Conservation (phyloP, 73 alveolate species). For the Tetrahymena elliotti region DNA sequence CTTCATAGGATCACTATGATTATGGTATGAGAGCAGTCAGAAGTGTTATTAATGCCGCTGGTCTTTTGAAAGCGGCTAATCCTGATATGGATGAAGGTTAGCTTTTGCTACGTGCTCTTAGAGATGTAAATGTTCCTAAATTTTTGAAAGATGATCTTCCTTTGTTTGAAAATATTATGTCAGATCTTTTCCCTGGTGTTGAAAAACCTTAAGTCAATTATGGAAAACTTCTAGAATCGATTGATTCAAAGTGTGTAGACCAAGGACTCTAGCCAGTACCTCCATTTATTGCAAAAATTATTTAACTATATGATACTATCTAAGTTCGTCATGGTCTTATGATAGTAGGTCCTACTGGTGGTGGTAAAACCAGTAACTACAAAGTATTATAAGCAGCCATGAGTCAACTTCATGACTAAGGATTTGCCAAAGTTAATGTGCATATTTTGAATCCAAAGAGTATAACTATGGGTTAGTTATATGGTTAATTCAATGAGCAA, state of each 20-base stretch:
- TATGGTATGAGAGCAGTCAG: slow-evolving; percentile 97
- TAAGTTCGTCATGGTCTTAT: slow-evolving; percentile 94
- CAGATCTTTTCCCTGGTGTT: slow-evolving; percentile 98
- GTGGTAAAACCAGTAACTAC: slow-evolving; percentile 90
- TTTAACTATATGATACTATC: slow-evolving; percentile 94
- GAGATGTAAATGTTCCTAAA: slow-evolving; percentile 98
- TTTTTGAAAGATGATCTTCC: slow-evolving; percentile 98
- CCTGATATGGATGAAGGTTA: slow-evolving; percentile 91
- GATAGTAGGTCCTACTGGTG: slow-evolving; percentile 98
- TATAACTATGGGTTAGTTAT: slow-evolving; percentile 96
- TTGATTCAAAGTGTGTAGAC: slow-evolving; percentile 63
- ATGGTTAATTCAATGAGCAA: slow-evolving; percentile 94
- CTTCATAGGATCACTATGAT: slow-evolving; percentile 92
- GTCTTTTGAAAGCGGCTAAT: slow-evolving; percentile 73
- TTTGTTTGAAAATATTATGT: slow-evolving; percentile 92
- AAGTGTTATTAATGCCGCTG: slow-evolving; percentile 89
- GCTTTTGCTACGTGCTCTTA: slow-evolving; percentile 93
- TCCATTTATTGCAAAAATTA: slow-evolving; percentile 86
- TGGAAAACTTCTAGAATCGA: slow-evolving; percentile 65
- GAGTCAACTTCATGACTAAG: slow-evolving; percentile 69
- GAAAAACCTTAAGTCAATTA: slow-evolving; percentile 85
- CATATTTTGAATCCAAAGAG: slow-evolving; percentile 96
- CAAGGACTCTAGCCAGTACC: slow-evolving; percentile 85
- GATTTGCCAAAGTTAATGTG: slow-evolving; percentile 67
- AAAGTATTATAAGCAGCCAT: slow-evolving; percentile 74